Base-by-base conservation (phyloP, 2,329 filamentous ascomycete genomes). In the Fusarium proliferatum region DNA sequence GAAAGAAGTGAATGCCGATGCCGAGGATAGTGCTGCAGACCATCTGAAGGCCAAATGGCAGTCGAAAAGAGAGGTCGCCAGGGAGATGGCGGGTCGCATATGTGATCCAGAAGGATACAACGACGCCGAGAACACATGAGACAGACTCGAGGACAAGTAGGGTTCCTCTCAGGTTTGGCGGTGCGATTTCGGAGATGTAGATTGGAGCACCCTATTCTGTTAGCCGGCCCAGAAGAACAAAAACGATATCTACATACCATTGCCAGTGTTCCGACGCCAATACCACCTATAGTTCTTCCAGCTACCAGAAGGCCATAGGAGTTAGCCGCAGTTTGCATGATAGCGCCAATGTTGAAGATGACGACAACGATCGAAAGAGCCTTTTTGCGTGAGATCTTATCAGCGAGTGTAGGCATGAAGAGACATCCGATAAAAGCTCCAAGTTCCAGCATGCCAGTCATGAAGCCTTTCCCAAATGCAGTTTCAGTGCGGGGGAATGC, bases 181-280 rank as follows among this genome's bases (percentile, higher is more conserved):
- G 87, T 1, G 86, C 83, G 12, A 88, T 80, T 64, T 88, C 87
- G 1, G 83, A 84, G 45, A 88, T 87, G 74, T 88, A 88, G n/a
- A 77, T 41, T 26, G 75, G 81, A 30, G 85, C 78, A n/a, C 86
- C 82, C 84, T 64, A 6, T 15, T 5, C 8, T 7, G 33, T 64
- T 11, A 64, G 38, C 3, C 19, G 0, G 33, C 33, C 33, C 23
- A 11, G 1, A 13, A 5, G 21, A 12, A 6, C 9, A 11, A 15
- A 4, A 5, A 12, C 9, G 26, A 15, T 10, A 33, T 16, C 17
- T 17, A 17, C 21, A n/a, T 28, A 64, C 61, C 61, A 87, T 87
- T 13, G 84, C 83, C 13, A 85, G 85, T 1, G 81, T 83, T 1
- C 84, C 84, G n/a, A 86, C 85, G 39, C 86, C 86, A 17, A 88